phyloP scores from a whole-genome alignment of 2,329 filamentous ascomycete species.

The Monascus ruber region DNA sequence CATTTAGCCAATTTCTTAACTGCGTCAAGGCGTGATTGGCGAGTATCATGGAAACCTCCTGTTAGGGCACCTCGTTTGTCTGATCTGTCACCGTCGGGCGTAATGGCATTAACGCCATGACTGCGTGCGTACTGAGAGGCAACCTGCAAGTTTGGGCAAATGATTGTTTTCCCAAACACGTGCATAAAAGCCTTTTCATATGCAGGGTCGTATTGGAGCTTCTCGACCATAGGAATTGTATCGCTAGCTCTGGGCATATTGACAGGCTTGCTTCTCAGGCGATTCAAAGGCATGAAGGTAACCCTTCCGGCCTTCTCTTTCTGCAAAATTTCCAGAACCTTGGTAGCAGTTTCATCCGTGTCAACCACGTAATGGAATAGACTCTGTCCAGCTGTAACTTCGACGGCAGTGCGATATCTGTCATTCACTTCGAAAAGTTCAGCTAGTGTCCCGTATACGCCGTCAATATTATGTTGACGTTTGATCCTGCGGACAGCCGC shows the following conservation, averaged over 20 bases:
- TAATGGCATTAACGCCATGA: conserved; percentile 86
- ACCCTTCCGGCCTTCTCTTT: conserved; percentile 72
- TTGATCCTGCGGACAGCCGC: conserved; percentile 78
- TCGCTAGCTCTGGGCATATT: conserved; percentile 80
- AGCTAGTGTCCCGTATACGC: conserved; percentile 83
- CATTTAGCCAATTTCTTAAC: conserved; percentile 64
- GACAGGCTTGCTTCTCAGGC: conserved; percentile 56
- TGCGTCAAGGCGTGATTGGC: conserved; percentile 75
- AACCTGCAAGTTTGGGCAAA: conserved; percentile 80
- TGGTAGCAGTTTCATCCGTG: conserved; percentile 74
- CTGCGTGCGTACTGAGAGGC: conserved; percentile 86
- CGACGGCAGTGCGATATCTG: conserved; percentile 74
- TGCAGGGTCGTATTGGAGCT: conserved; percentile 63
- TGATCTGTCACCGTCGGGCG: conserved; percentile 83
- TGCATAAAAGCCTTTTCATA: conserved; percentile 85
- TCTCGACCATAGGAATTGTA: conserved; percentile 75
- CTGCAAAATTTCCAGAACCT: conserved; percentile 67
- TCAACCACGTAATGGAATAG: conserved; percentile 96
- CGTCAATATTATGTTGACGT: conserved; percentile 64
- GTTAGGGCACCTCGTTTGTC: conserved; percentile 94
- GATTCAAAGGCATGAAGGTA: conserved; percentile 88
- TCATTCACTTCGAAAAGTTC: conserved; percentile 85
- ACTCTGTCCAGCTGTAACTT: conserved; percentile 84
- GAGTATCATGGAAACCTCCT: conserved; percentile 82
- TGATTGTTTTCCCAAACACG: conserved; percentile 89